These are phyloP conservation scores for Fraxinus nigra DNA, from an alignment of 305 asterid genomes.

Conservation along the genomic window DNA sequence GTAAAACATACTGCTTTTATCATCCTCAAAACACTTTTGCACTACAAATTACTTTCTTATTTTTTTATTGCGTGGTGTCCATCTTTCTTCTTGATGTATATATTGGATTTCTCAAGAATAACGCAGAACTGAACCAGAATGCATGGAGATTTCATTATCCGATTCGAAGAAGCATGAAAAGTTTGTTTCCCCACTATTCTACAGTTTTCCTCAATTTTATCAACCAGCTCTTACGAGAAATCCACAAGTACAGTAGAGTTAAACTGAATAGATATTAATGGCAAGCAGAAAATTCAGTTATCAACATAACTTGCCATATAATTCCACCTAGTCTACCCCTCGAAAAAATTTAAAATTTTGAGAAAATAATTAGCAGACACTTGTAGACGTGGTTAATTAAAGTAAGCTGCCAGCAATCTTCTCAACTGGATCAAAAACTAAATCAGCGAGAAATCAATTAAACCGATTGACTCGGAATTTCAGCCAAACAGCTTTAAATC, in stretches of 20 bases:
- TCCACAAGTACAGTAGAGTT: neutral
- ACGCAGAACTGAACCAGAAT: neutral
- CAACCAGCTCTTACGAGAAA: neutral
- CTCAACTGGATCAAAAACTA: neutral
- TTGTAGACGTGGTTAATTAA: neutral
- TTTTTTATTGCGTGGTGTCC: neutral
- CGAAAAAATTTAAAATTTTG: neutral
- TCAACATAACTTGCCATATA: neutral
- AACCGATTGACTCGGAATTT: neutral
- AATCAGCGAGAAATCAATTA: neutral
- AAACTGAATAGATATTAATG: neutral
- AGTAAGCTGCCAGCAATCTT: neutral
- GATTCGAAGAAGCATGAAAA: neutral
- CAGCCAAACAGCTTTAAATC: neutral
- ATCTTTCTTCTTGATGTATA: neutral
- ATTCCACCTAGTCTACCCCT: neutral
- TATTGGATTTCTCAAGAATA: conserved; percentile 9
- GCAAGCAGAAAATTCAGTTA: neutral
- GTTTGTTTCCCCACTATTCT: neutral
- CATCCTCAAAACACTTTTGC: conserved; percentile 2
- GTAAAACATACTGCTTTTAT: neutral
- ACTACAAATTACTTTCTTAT: conserved; percentile 7
- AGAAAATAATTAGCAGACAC: neutral
- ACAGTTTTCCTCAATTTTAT: neutral
- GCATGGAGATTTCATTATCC: neutral